Base-by-base conservation (phyloP, 1,284 basidiomycete genomes). In the Xanthoconium separans region DNA sequence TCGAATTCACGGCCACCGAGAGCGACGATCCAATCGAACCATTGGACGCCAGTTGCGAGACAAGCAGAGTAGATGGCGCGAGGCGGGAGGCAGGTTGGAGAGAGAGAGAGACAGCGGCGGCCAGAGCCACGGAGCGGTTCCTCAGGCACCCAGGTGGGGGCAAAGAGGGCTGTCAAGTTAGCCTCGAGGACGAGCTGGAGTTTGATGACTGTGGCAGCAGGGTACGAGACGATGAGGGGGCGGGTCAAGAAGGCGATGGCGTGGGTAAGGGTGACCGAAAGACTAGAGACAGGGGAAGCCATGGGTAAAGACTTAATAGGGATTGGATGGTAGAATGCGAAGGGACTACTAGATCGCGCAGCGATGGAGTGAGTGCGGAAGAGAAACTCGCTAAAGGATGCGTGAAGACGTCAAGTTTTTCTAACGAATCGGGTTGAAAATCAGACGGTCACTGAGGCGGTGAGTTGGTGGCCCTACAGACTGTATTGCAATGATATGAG, bases 1-100 rank as follows among this genome's bases (percentile, higher is more conserved):
- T 91, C 88, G 62, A 91, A 85, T 70, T 87, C 85, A 52, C 75
- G 71, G 59, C 80, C 78, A 9, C 88, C 87, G 51, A 91, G 80
- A 51, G 78, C 74, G 43, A 77, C 63, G 49, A 89, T 85, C 88
- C 88, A 91, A 63, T 86, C 81, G 55, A 82, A 82, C 89, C 89
- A 91, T 60, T 87, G 82, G 36, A 91, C 77, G 55, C 81, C 80
- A 34, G 85, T 75, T 31, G 82, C 76, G 51, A 82, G 72, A 71
- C 87, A 89, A 15, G 88, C 84, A 50, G 80, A 73, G 73, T 87
- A 83, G 63, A 91, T 76, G 62, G 82, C 74, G 45, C 84, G 82
- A 46, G 89, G 87, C 39, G 88, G 89, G 4, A 82, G 75, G 58
- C 79, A 78, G 56, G 70, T 65, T n/a, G 87, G 86, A 2, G 87